Evolutionary conservation across 257 asterid genomes (phyloP).

Genomic region (Linderniella brevidens): DNA sequence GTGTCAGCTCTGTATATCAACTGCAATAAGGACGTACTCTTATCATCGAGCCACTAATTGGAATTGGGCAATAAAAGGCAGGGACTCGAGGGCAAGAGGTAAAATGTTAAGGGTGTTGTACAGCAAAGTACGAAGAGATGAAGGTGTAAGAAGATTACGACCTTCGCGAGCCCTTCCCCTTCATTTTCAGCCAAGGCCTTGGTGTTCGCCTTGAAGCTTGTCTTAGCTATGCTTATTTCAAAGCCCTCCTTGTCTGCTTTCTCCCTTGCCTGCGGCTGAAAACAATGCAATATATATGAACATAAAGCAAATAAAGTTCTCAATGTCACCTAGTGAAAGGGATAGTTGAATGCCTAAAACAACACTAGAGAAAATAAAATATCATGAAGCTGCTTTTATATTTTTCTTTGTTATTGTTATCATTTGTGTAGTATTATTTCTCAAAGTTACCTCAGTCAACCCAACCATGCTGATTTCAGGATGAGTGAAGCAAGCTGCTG

Average conservation of each 20-base stretch:
- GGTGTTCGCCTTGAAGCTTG: slow-evolving; percentile 88
- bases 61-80: not conserved
- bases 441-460: slow-evolving; percentile 59
- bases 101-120: not conserved
- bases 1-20: slow-evolving; percentile 75
- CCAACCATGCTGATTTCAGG: slow-evolving; percentile 99
- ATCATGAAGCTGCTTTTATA: too few relatives aligned
- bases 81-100: not conserved
- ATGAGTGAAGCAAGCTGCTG: slow-evolving; percentile 99
- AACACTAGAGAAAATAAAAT: too few relatives aligned
- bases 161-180: slow-evolving; percentile 93
- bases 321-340: too few relatives aligned
- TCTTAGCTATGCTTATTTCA: slow-evolving; percentile 60
- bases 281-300: slow-evolving; percentile 4
- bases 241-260: slow-evolving; percentile 68
- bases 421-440: not conserved
- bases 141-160: slow-evolving; percentile 4
- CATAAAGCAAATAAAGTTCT: not conserved
- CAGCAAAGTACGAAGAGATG: not conserved
- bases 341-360: too few relatives aligned
- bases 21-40: slow-evolving; percentile 16
- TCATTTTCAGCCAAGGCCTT: slow-evolving; percentile 90
- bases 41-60: not conserved
- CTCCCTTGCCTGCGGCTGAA: slow-evolving; percentile 85
- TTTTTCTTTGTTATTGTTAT: too few relatives aligned